Conservation (phyloP, 2,329 filamentous ascomycete species). For the Epichloe baconii region DNA sequence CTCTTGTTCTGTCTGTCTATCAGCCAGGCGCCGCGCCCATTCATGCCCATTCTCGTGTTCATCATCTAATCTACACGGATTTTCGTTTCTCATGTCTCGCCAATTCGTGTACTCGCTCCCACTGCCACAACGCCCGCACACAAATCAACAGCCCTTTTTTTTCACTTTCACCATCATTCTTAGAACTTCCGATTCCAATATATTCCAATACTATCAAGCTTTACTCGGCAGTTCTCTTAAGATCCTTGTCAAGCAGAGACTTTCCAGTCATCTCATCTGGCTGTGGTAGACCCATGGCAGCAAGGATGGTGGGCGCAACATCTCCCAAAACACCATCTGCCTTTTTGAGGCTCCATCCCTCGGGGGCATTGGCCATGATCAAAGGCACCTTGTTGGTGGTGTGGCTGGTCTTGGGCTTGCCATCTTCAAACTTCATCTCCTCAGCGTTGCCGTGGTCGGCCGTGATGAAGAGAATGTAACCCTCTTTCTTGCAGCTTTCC, state of each 20-base stretch:
- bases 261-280: conserved; percentile 85
- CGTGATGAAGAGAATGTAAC: conserved; percentile 90
- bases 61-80: conserved; percentile 3
- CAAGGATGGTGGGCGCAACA: conserved; percentile 87
- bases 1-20: background rate
- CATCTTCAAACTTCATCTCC: conserved; percentile 95
- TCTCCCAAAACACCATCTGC: conserved; percentile 85
- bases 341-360: conserved; percentile 77
- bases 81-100: conserved; percentile 1
- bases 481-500: conserved; percentile 85
- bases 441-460: conserved; percentile 96
- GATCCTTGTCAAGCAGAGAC: conserved; percentile 66
- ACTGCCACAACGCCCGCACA: conserved; percentile 1
- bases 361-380: conserved; percentile 92
- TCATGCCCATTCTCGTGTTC: background rate
- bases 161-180: background rate
- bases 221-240: conserved; percentile 25
- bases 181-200: too few species aligned
- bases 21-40: background rate
- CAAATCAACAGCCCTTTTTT: conserved; percentile 2
- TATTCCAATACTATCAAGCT: too few species aligned
- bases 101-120: background rate
- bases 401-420: conserved; percentile 95
- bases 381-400: conserved; percentile 97
- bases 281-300: conserved; percentile 79